phyloP scores from a whole-genome alignment of 1,139 yeast genomes.

The Hyphopichia khmerensis region DNA sequence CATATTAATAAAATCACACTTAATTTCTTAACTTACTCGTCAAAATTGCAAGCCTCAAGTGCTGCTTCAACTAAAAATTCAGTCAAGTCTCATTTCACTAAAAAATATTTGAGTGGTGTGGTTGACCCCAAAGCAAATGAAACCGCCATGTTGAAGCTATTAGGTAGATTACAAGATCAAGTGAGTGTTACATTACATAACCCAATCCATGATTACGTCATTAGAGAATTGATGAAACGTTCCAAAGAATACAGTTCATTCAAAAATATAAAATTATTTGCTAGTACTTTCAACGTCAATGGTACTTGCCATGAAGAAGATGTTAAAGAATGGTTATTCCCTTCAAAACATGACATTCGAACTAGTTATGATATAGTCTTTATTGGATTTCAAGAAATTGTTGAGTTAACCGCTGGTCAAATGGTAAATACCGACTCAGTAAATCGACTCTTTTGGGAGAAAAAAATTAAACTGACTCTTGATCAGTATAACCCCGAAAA shows the following conservation, averaged over 20 bases:
- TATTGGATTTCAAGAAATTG: slow-evolving; percentile 89
- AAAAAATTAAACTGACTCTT: slow-evolving; percentile 56
- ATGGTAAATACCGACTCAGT: slow-evolving; percentile 79
- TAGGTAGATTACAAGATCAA: slow-evolving; percentile 52
- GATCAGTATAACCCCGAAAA: slow-evolving; percentile 36
- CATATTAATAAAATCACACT: slow-evolving; percentile 44
- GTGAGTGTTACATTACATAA: slow-evolving; percentile 52
- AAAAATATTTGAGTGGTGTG: slow-evolving; percentile 44
- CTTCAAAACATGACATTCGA: slow-evolving; percentile 21
- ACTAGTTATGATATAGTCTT: slow-evolving; percentile 63
- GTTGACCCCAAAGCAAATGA: slow-evolving; percentile 44
- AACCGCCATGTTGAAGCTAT: slow-evolving; percentile 45
- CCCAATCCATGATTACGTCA: slow-evolving; percentile 71
- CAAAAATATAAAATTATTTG: slow-evolving; percentile 52
- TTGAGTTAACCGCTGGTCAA: slow-evolving; percentile 87
- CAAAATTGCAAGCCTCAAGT: slow-evolving; percentile 32
- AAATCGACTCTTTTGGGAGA: slow-evolving; percentile 78
- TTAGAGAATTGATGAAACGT: slow-evolving; percentile 49
- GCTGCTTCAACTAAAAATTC: slow-evolving; percentile 32
- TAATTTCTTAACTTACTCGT: slow-evolving; percentile 33
- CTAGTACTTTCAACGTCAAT: slow-evolving; percentile 73
- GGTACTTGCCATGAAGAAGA: slow-evolving; percentile 56
- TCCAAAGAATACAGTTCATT: slow-evolving; percentile 49
- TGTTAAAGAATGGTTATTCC: slow-evolving; percentile 59
- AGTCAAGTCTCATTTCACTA: slow-evolving; percentile 45